Base-by-base conservation (phyloP, 768 basidiomycete species). In the Suillus tomentosus region DNA sequence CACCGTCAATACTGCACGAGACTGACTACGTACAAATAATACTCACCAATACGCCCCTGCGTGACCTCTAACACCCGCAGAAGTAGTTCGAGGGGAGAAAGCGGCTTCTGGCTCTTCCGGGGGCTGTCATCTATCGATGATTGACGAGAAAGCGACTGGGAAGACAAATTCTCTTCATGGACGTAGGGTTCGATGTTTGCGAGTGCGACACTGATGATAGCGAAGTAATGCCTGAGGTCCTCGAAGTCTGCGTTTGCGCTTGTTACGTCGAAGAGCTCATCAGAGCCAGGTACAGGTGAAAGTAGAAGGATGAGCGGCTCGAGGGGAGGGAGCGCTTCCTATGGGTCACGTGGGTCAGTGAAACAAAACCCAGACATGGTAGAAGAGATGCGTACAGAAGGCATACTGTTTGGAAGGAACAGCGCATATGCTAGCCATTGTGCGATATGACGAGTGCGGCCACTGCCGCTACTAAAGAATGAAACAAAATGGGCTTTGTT, bases 41-140 rank as follows among this genome's bases (percentile, higher is more conserved):
- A 78, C 87, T 63, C 61, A 91, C 91, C 79, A 61, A 91, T 91
- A 60, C 79, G 82, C 15, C 82, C 80, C 70, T 89, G 88, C 10
- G 90, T 67, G 13, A 69, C 69, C 43, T 88, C 85, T 14, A 92
- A 75, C 10, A 77, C 77, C 17, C 65, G 68, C 50, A 79, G 77
- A n/a, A 90, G 73, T 45, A 79, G 73, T 66, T 86, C 81, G 7
- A 91, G 76, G 37, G 80, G 79, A 10, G 76, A 75, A n/a, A 77
- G 71, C 3, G 69, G 71, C 62, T 77, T 79, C 62, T 71, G 75
- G 6, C 22, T 36, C 58, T 72, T 77, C 48, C 64, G 70, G 60
- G 75, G 73, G 53, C 72, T 72, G 34, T 72, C 65, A 55, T 66
- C 68, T 40, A 62, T 57, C 37, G 53, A 50, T 31, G 47, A 34